A percentile compares a stretch with the other conserved stretches of the same genome.
Evolutionary conservation across 1,139 yeast species (phyloP).

Genomic region (Keqinozyma sinolaborantium): DNA sequence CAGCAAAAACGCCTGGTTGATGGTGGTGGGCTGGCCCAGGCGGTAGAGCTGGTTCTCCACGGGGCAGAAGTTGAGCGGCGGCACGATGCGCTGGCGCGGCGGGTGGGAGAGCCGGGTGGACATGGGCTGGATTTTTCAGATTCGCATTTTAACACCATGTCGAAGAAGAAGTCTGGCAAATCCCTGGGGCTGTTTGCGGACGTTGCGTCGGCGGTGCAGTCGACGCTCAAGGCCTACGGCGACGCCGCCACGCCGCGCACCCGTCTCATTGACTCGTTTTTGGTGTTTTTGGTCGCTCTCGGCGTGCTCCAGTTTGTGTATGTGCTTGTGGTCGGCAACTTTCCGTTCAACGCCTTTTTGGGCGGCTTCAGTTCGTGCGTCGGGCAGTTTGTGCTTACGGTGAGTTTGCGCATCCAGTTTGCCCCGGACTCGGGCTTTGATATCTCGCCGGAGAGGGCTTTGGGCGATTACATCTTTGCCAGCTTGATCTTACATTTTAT

Average conservation of each 20-base stretch:
- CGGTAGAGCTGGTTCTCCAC: conserved; percentile 85
- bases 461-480: conserved; percentile 87
- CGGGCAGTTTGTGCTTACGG: conserved; percentile 90
- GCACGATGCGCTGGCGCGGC: conserved; percentile 70
- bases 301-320: conserved; percentile 80
- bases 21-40: conserved; percentile 95
- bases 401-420: conserved; percentile 72
- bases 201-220: conserved; percentile 43
- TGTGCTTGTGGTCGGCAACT: conserved; percentile 75
- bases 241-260: conserved; percentile 43
- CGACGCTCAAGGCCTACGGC: conserved; percentile 47
- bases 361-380: conserved; percentile 93
- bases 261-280: conserved; percentile 72
- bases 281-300: conserved; percentile 66
- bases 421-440: conserved; percentile 15
- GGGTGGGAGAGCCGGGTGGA: conserved; percentile 34
- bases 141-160: background rate
- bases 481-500: conserved; percentile 86
- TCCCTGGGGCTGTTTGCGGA: conserved; percentile 26
- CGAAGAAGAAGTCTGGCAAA: conserved; percentile 2
- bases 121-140: too few species aligned
- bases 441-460: conserved; percentile 74
- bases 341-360: conserved; percentile 94
- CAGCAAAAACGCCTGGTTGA: conserved; percentile 79
- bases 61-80: conserved; percentile 93